Evolutionary conservation across 768 basidiomycete species (phyloP), one percentile per base, ranked within the genome.

Genomic region (Pleurotus eryngii): DNA sequence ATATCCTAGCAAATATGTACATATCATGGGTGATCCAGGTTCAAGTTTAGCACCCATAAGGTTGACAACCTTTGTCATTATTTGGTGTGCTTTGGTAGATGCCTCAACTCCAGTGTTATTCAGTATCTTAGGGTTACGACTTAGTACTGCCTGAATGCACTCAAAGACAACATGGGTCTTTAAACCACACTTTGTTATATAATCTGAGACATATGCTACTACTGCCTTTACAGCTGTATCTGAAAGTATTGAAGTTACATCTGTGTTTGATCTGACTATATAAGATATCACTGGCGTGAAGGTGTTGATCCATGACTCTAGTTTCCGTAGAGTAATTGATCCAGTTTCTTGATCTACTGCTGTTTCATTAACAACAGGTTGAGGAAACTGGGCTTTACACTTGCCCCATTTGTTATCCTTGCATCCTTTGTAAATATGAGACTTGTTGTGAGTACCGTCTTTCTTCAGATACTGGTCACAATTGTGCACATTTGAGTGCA

Each of bases 301-400:
- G 30, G 56, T 57, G 11, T 57, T 57, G 1, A 57, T 17, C 56
- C 56, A 57, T 7, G 46, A 3, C 27, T 57, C 56, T 9, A 9
- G 9, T n/a, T 57, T 49, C 37, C 40, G 49, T 7, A 57, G 3
- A n/a, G 15, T 18, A 7, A 57, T 40, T 14, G 46, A 17, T 12
- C 56, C 56, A 0, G 35, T 38, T 17, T 45, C 18, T 6, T 24
- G 2, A 49, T 56, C 26, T 18, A 56, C 45, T 20, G 6, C 17
- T 27, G 46, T 45, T 18, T 45, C 22, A 7, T 26, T 8, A 11
- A 46, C 39, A 38, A 63, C 54, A 3, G 55, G 35, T 22, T 72
- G 43, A 2, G 75, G 76, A 67, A 75, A 76, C 0, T 72, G 46
- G 1, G 69, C 63, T 57, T 65, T 70, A 56, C 75, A 76, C 18